Conservation (phyloP, 75 land plant genomes). For the Cryptomeria japonica region DNA sequence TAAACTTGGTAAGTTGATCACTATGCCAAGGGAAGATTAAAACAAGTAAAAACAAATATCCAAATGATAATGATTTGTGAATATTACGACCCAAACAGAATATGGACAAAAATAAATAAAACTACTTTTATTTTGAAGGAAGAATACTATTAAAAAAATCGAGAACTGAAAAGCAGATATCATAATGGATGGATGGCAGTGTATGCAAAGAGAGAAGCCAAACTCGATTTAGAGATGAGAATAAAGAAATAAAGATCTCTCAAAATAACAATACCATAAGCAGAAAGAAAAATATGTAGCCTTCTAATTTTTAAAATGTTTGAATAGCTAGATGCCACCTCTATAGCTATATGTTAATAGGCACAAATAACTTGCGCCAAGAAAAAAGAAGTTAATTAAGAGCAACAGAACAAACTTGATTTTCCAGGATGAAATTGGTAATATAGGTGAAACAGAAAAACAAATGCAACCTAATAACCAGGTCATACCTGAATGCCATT, state of each 20-base stretch:
- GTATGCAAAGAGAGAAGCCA: not conserved
- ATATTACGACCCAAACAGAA: not conserved
- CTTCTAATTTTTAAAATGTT: not conserved
- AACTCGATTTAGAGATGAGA: not conserved
- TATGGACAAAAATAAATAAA: not conserved
- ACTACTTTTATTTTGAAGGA: not conserved
- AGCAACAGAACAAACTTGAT: conserved; percentile 2
- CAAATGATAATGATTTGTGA: not conserved
- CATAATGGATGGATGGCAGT: not conserved
- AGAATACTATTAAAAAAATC: not conserved
- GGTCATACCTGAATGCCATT: conserved; percentile 61
- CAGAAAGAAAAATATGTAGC: not conserved
- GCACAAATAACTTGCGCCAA: not conserved
- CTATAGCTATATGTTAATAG: not conserved
- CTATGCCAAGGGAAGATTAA: not conserved
- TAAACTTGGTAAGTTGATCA: not conserved
- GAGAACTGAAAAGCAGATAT: not conserved
- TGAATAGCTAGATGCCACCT: not conserved
- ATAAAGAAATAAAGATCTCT: not conserved
- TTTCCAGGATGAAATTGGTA: not conserved
- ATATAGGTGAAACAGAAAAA: not conserved
- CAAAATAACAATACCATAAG: not conserved
- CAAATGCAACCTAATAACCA: not conserved
- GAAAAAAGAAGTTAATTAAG: conserved; percentile 5
- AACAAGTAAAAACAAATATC: not conserved